These are phyloP conservation scores for Ramularia endophylla DNA, from an alignment of 2,329 filamentous ascomycete species.

Conservation along the genomic window DNA sequence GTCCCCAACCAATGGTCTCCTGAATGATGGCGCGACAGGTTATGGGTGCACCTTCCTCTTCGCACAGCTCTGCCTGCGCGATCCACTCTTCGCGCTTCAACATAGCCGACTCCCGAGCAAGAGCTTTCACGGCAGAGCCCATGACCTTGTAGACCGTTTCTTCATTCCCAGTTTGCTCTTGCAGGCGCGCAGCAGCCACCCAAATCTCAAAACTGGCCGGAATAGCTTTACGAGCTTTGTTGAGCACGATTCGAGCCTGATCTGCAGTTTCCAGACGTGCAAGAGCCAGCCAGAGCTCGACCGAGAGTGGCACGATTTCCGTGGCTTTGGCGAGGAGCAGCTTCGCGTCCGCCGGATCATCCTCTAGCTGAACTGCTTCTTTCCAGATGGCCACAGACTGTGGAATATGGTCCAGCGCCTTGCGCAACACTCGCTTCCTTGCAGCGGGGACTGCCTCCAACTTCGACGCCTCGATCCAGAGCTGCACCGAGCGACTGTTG, in stretches of 20 bases:
- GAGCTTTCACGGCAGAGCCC: conserved; percentile 83
- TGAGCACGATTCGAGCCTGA: conserved; percentile 90
- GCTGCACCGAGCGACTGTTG: conserved; percentile 77
- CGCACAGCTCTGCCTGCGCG: conserved; percentile 85
- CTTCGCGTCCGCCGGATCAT: conserved; percentile 79
- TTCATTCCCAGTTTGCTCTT: conserved; percentile 80
- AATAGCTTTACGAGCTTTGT: conserved; percentile 87
- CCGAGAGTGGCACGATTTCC: conserved; percentile 86
- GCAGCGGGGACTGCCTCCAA: conserved; percentile 75
- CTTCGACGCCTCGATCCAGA: conserved; percentile 96
- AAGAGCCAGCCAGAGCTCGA: conserved; percentile 91
- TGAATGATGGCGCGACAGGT: conserved; percentile 87
- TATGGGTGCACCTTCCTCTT: conserved; percentile 79
- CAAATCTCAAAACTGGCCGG: conserved; percentile 94
- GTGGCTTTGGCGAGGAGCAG: conserved; percentile 90
- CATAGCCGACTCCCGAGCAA: conserved; percentile 92
- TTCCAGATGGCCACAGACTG: conserved; percentile 98
- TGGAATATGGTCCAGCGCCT: conserved; percentile 86
- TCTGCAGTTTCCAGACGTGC: conserved; percentile 84
- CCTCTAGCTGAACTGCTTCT: conserved; percentile 90
- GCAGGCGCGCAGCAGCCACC: conserved; percentile 87
- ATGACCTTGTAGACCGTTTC: conserved; percentile 77
- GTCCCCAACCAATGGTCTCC: conserved; percentile 84
- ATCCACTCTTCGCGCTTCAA: conserved; percentile 98
- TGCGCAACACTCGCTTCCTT: conserved; percentile 87